Conservation (phyloP, 2,329 filamentous ascomycete genomes). For the Thelonectria blattea region DNA sequence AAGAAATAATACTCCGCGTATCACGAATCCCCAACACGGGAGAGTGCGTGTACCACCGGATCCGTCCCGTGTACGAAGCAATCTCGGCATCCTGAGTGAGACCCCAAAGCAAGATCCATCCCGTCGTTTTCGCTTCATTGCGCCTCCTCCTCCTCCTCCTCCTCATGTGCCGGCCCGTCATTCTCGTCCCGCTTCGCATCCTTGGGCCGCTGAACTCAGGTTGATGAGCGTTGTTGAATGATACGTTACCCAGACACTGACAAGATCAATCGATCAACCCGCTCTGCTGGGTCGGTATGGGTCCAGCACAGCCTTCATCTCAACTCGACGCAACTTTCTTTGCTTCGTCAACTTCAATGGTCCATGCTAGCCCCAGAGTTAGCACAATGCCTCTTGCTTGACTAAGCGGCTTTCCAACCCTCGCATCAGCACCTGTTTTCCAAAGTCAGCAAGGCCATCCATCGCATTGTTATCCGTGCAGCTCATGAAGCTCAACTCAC, state of each 20-base stretch:
- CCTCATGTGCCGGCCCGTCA: conserved; percentile 3
- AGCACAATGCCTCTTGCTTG: neutral
- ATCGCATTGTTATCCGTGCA: conserved; percentile 4
- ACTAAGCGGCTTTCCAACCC: neutral
- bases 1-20: conserved; percentile 3
- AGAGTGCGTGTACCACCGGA: conserved; percentile 1
- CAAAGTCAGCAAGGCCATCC: neutral
- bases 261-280: neutral
- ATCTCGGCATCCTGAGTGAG: neutral
- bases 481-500: neutral
- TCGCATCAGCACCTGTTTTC: neutral
- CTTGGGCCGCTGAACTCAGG: conserved; percentile 11
- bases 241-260: conserved; percentile 13
- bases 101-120: neutral
- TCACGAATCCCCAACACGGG: neutral
- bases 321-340: neutral
- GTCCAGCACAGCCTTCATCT: neutral
- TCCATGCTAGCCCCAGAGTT: neutral
- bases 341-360: neutral
- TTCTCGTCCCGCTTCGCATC: conserved; percentile 1
- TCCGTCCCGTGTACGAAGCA: conserved; percentile 4
- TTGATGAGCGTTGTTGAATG: conserved; percentile 1
- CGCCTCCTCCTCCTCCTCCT: neutral
- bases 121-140: neutral
- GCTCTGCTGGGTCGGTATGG: neutral